Evolutionary conservation across 2,329 filamentous ascomycete genomes (phyloP), one percentile per base, ranked within the genome.

Genomic region (Aspergillus fumigatiaffinis): DNA sequence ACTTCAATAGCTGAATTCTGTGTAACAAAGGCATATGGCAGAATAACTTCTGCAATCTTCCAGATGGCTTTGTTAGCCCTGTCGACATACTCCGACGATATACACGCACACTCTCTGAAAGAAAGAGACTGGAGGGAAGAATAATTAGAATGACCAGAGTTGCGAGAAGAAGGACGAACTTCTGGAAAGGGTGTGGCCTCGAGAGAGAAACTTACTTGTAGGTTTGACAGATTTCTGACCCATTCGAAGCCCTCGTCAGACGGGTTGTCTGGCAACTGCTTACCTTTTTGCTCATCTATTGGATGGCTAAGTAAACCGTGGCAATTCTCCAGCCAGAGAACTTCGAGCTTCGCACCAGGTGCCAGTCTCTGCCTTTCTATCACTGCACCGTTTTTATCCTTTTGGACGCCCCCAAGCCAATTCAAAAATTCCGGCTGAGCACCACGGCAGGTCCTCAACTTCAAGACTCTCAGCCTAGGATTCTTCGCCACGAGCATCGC

Each of bases 371-470:
- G 47, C 2, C 58, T 25, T 4, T 56, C 47, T 7, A 8, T 51
- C 23, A 6, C 48, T 10, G 32, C 29, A 3, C 60, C 57, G 2
- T 66, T 60, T 4, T 54, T 21, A 7, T 61, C 62, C 41, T 56
- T 50, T 4, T 56, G 53, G 14, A 66, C 50, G 5, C 66, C 67
- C 2, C 71, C 71, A 1, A 75, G 55, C 71, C 72, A 73, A 35
- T 70, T 54, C 47, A 75, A 58, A 54, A 75, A 74, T n/a, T 70
- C 69, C 0, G 61, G 64, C 26, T 72, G 68, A 0, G 66, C 71
- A 5, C 71, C 72, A 4, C 65, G 62, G 35, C 72, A 73, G 32
- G 69, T 72, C 38, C 65, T 66, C 28, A 74, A 53, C 48, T 67
- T 68, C 53, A 75, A 51, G 5, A 67, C 63, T 8, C 42, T 65